Evolutionary conservation across 2,329 filamentous ascomycete species (phyloP).

Genomic region (Xylariaceae sp.): DNA sequence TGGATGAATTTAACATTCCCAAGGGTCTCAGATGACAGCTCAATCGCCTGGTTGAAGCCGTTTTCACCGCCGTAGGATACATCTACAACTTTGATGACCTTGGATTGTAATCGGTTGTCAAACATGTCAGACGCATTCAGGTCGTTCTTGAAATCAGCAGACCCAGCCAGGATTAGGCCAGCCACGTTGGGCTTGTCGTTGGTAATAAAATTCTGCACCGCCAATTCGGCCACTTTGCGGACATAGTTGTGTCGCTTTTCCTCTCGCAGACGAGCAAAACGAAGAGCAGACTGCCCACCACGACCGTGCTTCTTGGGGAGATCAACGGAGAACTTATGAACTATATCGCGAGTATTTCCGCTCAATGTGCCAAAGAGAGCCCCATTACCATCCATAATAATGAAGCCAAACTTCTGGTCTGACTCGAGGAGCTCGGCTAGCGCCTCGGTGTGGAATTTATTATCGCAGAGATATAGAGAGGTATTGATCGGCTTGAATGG

Average conservation of each 20-base stretch:
- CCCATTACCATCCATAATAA: conserved; percentile 99
- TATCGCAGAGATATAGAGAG: conserved; percentile 98
- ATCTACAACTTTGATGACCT: conserved; percentile 99
- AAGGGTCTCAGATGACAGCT: conserved; percentile 90
- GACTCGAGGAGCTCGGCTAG: conserved; percentile 96
- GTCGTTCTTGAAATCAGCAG: conserved; percentile 99
- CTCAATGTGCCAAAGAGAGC: conserved; percentile 95
- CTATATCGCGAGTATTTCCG: conserved; percentile 93
- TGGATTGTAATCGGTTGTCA: conserved; percentile 85
- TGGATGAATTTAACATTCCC: conserved; percentile 99
- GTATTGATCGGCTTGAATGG: conserved; percentile 99
- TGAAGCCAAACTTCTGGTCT: conserved; percentile 99
- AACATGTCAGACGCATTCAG: conserved; percentile 98
- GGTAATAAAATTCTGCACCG: conserved; percentile 98
- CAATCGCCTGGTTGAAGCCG: conserved; percentile 99
- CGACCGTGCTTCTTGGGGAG: conserved; percentile 99
- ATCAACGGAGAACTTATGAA: conserved; percentile 99
- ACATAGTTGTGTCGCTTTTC: conserved; percentile 99
- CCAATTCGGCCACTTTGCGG: conserved; percentile 95
- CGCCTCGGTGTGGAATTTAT: conserved; percentile 99
- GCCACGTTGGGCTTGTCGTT: conserved; percentile 98
- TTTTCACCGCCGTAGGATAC: conserved; percentile 99
- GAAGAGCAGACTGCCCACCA: conserved; percentile 98
- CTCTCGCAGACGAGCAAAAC: conserved; percentile 98
- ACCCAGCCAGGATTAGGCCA: conserved; percentile 93